These are phyloP conservation scores for Penicillium roqueforti DNA, from an alignment of 495 filamentous ascomycete genomes.

Conservation along the genomic window DNA sequence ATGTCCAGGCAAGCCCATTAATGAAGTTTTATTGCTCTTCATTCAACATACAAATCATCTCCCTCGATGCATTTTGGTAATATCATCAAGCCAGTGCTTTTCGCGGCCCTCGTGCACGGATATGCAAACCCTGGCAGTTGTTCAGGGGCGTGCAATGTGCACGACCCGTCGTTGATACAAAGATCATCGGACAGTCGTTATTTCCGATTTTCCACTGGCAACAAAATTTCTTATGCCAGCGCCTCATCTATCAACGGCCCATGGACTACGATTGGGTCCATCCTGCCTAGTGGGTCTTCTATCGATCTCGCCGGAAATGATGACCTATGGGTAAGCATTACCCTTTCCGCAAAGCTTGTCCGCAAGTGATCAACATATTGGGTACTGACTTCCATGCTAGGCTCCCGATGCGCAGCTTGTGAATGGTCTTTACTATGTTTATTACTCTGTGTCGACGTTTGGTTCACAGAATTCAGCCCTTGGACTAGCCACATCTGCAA, in stretches of 20 bases:
- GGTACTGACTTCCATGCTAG: slow-evolving; percentile 30
- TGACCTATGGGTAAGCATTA: slow-evolving; percentile 58
- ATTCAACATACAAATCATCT: not conserved
- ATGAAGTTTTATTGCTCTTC: not conserved
- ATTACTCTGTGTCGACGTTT: slow-evolving; percentile 67
- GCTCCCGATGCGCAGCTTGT: slow-evolving; percentile 61
- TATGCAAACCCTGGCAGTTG: slow-evolving; percentile 56
- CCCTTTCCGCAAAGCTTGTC: not conserved
- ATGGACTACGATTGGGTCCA: slow-evolving; percentile 60
- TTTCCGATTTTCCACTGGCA: slow-evolving; percentile 70
- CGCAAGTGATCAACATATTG: no score
- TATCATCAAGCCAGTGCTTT: slow-evolving; percentile 7
- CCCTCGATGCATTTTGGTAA: slow-evolving; percentile 7
- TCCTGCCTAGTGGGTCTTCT: slow-evolving; percentile 54
- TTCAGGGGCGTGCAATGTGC: slow-evolving; percentile 55
- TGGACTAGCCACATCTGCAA: slow-evolving; percentile 61
- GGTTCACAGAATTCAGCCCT: slow-evolving; percentile 64
- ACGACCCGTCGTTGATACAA: slow-evolving; percentile 63
- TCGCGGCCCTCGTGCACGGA: slow-evolving; percentile 30
- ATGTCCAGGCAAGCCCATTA: not conserved
- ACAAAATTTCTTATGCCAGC: slow-evolving; percentile 59
- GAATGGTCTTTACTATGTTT: slow-evolving; percentile 59
- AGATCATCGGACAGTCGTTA: slow-evolving; percentile 61
- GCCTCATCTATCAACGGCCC: slow-evolving; percentile 58
- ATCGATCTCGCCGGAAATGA: slow-evolving; percentile 57